These are phyloP conservation scores for Gleditsia sinensis DNA, from an alignment of 306 rosid species.

Conservation along the genomic window DNA sequence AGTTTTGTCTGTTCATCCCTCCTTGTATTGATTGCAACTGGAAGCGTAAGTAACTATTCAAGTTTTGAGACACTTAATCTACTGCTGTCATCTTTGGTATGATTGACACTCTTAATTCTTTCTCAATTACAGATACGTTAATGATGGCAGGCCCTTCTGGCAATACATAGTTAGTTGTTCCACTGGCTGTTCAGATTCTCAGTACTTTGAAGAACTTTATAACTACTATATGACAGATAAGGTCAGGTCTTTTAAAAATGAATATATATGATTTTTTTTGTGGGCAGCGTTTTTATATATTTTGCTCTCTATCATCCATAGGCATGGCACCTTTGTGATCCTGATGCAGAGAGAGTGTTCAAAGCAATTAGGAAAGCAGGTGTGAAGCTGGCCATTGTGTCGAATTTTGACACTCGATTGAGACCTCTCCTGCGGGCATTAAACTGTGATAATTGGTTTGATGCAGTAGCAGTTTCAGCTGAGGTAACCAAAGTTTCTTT, in stretches of 20 bases:
- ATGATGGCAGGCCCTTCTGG: conserved; percentile 97
- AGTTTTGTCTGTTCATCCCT: conserved; percentile 7
- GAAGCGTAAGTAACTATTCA: background rate
- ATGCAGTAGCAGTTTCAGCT: conserved; percentile 96
- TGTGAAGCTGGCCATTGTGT: conserved; percentile 83
- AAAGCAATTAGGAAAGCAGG: conserved; percentile 73
- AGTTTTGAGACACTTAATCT: background rate
- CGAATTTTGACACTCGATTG: conserved; percentile 91
- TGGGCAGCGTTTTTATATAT: conserved; percentile 19
- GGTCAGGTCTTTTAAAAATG: conserved; percentile 44
- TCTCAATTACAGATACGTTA: conserved; percentile 74
- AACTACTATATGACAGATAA: conserved; percentile 82
- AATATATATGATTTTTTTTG: background rate
- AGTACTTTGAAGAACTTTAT: conserved; percentile 93
- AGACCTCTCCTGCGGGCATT: conserved; percentile 80
- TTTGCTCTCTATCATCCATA: conserved; percentile 35
- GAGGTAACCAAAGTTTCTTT: conserved; percentile 55
- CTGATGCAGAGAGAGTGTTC: conserved; percentile 75
- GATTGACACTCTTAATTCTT: conserved; percentile 13
- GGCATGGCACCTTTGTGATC: conserved; percentile 99
- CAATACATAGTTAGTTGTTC: conserved; percentile 89
- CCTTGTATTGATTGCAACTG: background rate
- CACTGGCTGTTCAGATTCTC: conserved; percentile 92
- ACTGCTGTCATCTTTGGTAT: conserved; percentile 3
- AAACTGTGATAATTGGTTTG: conserved; percentile 91